A percentile compares a stretch with the other conserved stretches of the same genome.
phyloP scores from a whole-genome alignment of 805 yeast genomes.

The Wickerhamomyces mucosus region DNA sequence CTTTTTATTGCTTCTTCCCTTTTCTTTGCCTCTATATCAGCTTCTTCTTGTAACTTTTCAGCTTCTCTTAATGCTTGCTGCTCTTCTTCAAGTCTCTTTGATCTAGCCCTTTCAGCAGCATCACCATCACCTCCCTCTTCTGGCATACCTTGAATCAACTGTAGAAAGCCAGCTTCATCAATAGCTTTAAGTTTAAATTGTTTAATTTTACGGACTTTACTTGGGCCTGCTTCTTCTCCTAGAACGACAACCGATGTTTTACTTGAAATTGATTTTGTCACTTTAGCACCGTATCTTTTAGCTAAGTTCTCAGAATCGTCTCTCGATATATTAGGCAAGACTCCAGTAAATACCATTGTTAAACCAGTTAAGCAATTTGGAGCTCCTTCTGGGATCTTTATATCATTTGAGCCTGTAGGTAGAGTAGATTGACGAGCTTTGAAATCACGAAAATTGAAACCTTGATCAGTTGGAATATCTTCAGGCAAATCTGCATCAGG shows the following conservation, averaged over 20 bases:
- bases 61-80: slow-evolving; percentile 43
- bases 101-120: slow-evolving; percentile 62
- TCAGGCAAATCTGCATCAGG: slow-evolving; percentile 65
- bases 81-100: slow-evolving; percentile 64
- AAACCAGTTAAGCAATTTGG: slow-evolving; percentile 83
- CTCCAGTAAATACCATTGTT: slow-evolving; percentile 90
- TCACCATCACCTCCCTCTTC: slow-evolving; percentile 85
- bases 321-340: slow-evolving; percentile 70
- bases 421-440: slow-evolving; percentile 30
- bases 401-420: slow-evolving; percentile 22
- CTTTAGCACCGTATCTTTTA: slow-evolving; percentile 83
- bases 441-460: slow-evolving; percentile 48
- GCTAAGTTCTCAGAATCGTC: slow-evolving; percentile 69
- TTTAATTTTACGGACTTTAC: slow-evolving; percentile 77
- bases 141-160: slow-evolving; percentile 72
- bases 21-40: slow-evolving; percentile 27
- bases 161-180: slow-evolving; percentile 77
- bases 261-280: slow-evolving; percentile 75
- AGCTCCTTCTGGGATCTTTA: slow-evolving; percentile 68
- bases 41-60: slow-evolving; percentile 34
- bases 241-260: slow-evolving; percentile 84
- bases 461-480: slow-evolving; percentile 35
- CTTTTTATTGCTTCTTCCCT: slow-evolving; percentile 16
- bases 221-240: slow-evolving; percentile 95
- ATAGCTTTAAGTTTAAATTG: slow-evolving; percentile 69